Evolutionary conservation across 2,329 filamentous ascomycete species (phyloP).

Genomic region (Aureobasidium subglaciale): DNA sequence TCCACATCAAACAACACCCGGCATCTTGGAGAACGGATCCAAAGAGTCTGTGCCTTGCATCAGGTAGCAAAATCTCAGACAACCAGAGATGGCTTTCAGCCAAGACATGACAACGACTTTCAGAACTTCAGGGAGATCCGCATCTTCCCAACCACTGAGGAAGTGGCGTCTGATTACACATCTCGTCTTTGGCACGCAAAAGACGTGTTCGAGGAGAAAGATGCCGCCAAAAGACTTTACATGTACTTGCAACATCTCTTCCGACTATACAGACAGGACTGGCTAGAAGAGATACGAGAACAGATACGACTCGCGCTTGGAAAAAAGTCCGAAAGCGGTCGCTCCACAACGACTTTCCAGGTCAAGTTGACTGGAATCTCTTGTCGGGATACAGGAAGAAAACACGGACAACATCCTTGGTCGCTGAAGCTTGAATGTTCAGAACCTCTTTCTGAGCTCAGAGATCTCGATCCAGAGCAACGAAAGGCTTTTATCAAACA

Average conservation of each 20-base stretch:
- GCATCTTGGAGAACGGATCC: background rate
- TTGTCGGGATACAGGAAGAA: background rate
- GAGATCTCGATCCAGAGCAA: background rate
- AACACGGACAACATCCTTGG: slow-evolving; percentile 3
- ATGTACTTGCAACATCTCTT: background rate
- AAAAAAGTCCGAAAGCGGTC: background rate
- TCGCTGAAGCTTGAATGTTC: background rate
- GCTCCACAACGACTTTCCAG: background rate
- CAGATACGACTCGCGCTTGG: background rate
- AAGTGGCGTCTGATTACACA: background rate
- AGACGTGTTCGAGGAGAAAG: background rate
- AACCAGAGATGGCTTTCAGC: background rate
- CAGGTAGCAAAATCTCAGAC: background rate
- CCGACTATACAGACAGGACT: background rate
- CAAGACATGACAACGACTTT: slow-evolving; percentile 3
- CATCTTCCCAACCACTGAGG: background rate
- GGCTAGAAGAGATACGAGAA: background rate
- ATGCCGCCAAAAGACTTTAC: background rate
- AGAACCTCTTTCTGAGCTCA: background rate
- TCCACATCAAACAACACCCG: background rate
- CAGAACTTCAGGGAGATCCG: background rate
- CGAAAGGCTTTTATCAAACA: background rate
- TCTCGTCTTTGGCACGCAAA: background rate
- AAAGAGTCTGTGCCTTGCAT: background rate
- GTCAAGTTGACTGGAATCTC: background rate